phyloP scores from a whole-genome alignment of 495 filamentous ascomycete species.

The Usnea hakonensis region DNA sequence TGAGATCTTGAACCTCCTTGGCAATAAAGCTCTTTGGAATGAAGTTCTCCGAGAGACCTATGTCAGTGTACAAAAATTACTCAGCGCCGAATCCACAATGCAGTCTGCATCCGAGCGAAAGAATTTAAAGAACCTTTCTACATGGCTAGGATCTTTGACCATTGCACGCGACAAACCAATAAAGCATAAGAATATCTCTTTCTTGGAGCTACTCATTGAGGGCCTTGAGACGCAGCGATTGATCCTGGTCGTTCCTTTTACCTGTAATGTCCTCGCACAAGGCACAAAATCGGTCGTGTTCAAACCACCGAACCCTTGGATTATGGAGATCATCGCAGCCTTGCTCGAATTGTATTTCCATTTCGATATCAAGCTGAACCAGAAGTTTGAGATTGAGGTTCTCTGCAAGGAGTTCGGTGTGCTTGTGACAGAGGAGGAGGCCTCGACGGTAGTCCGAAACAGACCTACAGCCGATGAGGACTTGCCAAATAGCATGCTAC shows the following conservation, averaged over 20 bases:
- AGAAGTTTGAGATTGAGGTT: constrained; percentile 97
- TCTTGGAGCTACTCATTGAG: constrained; percentile 90
- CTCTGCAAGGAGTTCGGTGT: constrained; percentile 86
- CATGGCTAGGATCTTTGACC: constrained; percentile 89
- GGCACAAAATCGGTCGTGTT: constrained; percentile 82
- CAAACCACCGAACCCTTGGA: constrained; percentile 90
- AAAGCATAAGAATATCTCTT: constrained; percentile 92
- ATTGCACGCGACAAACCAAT: constrained; percentile 92
- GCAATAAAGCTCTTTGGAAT: constrained; percentile 66
- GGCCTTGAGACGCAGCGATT: constrained; percentile 84
- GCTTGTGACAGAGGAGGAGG: constrained; percentile 78
- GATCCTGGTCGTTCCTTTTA: constrained; percentile 87
- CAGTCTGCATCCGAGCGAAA: constrained; percentile 70
- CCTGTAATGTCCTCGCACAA: constrained; percentile 86
- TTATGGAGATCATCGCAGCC: constrained; percentile 85
- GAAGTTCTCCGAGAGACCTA: constrained; percentile 94
- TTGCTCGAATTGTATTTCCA: constrained; percentile 87
- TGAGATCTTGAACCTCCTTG: constrained; percentile 76
- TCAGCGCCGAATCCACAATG: constrained; percentile 82
- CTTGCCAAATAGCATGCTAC: constrained; percentile 43
- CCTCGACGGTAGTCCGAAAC: constrained; percentile 70
- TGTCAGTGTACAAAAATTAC: constrained; percentile 68
- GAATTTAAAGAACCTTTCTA: constrained; percentile 83
- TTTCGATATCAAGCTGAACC: constrained; percentile 87
- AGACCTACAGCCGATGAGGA: constrained; percentile 53